Evolutionary conservation across 371 early-diverging fungal species (phyloP), one percentile per base, ranked within the genome.

Genomic region (Entomophthora muscae): DNA sequence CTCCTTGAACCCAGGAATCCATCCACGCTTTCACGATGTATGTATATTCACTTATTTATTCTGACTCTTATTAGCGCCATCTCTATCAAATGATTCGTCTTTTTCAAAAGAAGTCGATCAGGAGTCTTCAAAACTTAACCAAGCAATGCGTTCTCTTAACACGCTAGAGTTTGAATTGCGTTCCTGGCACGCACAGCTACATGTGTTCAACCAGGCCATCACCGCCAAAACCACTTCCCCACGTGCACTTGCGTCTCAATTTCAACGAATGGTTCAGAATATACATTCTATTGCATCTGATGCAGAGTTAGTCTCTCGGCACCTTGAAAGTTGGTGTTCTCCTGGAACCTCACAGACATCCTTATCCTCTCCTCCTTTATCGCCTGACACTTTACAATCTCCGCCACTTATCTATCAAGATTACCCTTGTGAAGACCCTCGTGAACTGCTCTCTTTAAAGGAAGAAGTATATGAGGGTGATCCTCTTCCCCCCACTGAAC

Each of bases 151-250:
- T 42, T 27, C 28, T 26, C 29, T 57, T 2, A 57, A 57, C 17
- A 57, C 10, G 12, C 29, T 57, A 26, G 57, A 57, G 30, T 57
- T 57, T 10, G 57, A 57, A 26, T n/a, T 57, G 57, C 5, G 57
- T 3, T 2, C 24, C 27, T 57, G 57, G 57, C 29, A 27, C 17
- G 57, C 57, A 2, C 5, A 57, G 26, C 29, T 57, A 21, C 57
- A 57, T 26, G 29, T 57, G n/a, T 10, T 57, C 17, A 57, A 57
- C 57, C 5, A 24, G 24, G 24, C 57, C 5, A 57, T 57, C 1
- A 21, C 57, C 1, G 29, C 24, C 29, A 57, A 27, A 10, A 3
- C 57, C 57, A 42, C 10, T 17, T 10, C 42, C 42, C 42, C 42
- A 42, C 42, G 42, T 10, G 42, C 42, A 5, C 42, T 42, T 5